Base-by-base conservation (phyloP, 805 yeast species). In the Scheffersomyces coipomensis region DNA sequence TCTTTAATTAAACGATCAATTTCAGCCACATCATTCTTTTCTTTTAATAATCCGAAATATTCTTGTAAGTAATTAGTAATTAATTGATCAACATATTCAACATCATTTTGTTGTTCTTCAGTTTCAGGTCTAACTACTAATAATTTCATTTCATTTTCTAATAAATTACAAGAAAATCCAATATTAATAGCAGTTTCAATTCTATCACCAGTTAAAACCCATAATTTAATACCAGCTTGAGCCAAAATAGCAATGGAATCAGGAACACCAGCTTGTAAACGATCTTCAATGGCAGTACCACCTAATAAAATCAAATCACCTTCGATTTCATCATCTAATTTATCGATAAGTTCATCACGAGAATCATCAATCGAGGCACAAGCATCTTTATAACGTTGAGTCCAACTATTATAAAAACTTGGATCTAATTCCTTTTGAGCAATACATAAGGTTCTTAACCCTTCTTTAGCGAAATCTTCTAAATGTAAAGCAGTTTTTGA, bases 181-280 rank as follows among this genome's bases (percentile, higher is more conserved):
- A 85, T 85, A 56, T 84, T 83, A 56, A 85, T 85, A 2, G 93
- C 93, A 8, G 93, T 85, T 60, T 85, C 93, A 37, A 85, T 79
- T 57, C 82, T 79, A 60, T 85, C 93, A 47, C 93, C 93, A 8
- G 93, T 85, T 22, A 85, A 68, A 38, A 85, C 90, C 93, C 93
- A 85, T 35, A 85, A 66, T 58, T 85, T 85, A 51, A 85, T 81
- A 35, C 93, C 93, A 0, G 90, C 91, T 34, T 73, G 66, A 5
- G 81, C 78, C 36, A 85, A 68, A 29, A 79, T 57, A 12, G 83
- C 75, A 49, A 85, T 85, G 1, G 91, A 71, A 37, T 79, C 83
- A 1, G 91, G 89, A 16, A 85, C 93, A 43, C 88, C 90, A 29
- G 77, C 81, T 56, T 85, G 93, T 35, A 85, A 70, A 49, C 85